Base-by-base conservation (phyloP, 305 asterid species). In the Fraxinus xanthoxyloides region DNA sequence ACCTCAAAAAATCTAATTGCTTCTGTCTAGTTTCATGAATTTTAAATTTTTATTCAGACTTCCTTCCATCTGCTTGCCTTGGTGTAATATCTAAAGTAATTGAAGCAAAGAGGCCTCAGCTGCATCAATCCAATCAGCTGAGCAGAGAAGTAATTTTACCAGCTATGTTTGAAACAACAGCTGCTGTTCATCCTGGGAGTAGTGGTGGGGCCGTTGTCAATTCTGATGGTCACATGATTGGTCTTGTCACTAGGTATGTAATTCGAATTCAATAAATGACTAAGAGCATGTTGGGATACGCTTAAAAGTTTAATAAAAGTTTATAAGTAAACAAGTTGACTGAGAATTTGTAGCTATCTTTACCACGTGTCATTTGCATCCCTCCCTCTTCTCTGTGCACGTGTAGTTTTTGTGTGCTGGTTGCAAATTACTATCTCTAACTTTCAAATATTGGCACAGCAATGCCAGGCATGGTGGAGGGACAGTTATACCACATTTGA, bases 401-500 rank as follows among this genome's bases (percentile, higher is more conserved):
- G n/a, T 51, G 63, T 40, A 31, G 74, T 72, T 48, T 56, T 76
- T 19, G 32, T 73, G 34, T 80, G 67, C 43, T 59, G 72, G 21
- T n/a, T 79, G 59, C 59, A 19, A 34, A 72, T 81, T 61, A 35
- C 72, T 65, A 32, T 69, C 24, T 65, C 77, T 79, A 54, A 76
- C 65, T 34, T 63, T 75, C 61, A 59, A 82, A 46, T 83, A 72
- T 82, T 84, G 61, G 76, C 70, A 43, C 93, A 96, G 99, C 91
- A 96, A 96, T 80, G 98, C 99, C 26, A 94, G 92, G 89, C 99
- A 95, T 36, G 98, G 98, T 86, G 98, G 98, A 80, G 98, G 98
- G 78, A 90, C 92, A 12, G 93, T 94, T 26, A 92, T 95, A 72
- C 98, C 98, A n/a, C 93, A 94, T 86, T 86, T 95, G 92, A 95